Evolutionary conservation across 768 basidiomycete genomes (phyloP), one percentile per base, ranked within the genome.

Genomic region (Trametes maxima): DNA sequence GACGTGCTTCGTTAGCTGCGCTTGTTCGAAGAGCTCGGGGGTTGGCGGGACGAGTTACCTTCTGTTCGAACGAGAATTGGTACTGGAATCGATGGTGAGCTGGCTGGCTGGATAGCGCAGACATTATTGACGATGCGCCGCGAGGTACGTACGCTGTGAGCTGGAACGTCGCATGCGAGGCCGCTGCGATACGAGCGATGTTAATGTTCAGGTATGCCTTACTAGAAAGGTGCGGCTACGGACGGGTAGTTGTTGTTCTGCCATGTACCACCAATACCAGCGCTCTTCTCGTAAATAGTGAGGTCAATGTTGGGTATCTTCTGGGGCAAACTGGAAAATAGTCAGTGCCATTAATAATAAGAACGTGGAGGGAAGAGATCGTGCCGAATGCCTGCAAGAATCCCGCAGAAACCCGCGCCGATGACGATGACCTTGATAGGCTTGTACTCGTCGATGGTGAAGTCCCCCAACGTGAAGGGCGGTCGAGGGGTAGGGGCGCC

Each of bases 111-210:
- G 10, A 21, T 13, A 24, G 13, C 21, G 3, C 12, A 7, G 14
- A 44, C 12, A 44, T 44, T 2, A 8, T 46, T 8, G 19, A 44
- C 36, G 37, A 10, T n/a, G 37, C 14, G 17, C 2, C 17, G 55
- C 47, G 63, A 22, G 62, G 22, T 35, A 64, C 79, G 62, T 67
- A 85, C 84, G 40, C 76, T 77, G 59, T 84, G 83, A 1, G 85
- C 77, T 12, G 85, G 85, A 21, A 86, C 79, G 66, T 87, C 86
- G 65, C 86, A 87, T n/a, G 82, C 79, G 11, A 86, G 68, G 10
- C 85, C 84, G 76, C 84, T 67, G 33, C 25, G 33, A 4, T 17
- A 13, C 14, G 25, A 7, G 6, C 17, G 44, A 5, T n/a, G 33
- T 8, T 25, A 28, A 16, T 4, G 5, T 8, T 25, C 22, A 6